Base-by-base conservation (phyloP, 2,329 filamentous ascomycete genomes). In the Paecilomyces niveus region DNA sequence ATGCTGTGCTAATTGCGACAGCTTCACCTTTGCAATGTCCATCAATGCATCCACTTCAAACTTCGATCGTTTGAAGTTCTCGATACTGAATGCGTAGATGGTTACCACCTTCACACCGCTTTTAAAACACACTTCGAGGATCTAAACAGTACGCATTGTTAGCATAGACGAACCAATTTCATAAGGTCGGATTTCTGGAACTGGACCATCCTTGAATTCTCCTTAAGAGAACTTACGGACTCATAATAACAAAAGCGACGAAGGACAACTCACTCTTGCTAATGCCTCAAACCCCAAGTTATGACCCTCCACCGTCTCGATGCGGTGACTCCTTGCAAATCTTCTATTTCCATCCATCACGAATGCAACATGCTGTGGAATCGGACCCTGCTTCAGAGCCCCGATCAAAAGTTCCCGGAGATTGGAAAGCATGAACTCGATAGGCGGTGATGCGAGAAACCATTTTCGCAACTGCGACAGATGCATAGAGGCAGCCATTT, bases 291-390 rank as follows among this genome's bases (percentile, higher is more conserved):
- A 99, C 1, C 94, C 94, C 66, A 96, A 79, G 72, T 96, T 92
- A 73, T 99, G 94, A 24, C 94, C 94, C 76, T 99, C 93, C 33
- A 97, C 87, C 0, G 92, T 96, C 79, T 99, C 94, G 72, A 99
- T 96, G 63, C 93, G 87, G 77, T 94, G 91, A 62, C 83, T 89
- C 61, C 90, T 84, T 13, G 94, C 94, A 78, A 95, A 99, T 53
- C 94, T 88, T 68, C 94, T 82, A 76, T 99, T 99, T 58, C 94
- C 94, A 73, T 99, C 94, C 94, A 99, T 99, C 67, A 97, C 93
- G 71, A 99, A 99, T n/a, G 94, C 94, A 61, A 99, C 85, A 84
- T 99, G 94, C 69, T 91, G 87, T 9, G 94, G 94, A 57, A 99
- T 88, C 1, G 92, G 91, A 0, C 94, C 94, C 75, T 97, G 93